Evolutionary conservation across 1,139 yeast genomes (phyloP).

Genomic region (Magnusiomyces suaveolens): DNA sequence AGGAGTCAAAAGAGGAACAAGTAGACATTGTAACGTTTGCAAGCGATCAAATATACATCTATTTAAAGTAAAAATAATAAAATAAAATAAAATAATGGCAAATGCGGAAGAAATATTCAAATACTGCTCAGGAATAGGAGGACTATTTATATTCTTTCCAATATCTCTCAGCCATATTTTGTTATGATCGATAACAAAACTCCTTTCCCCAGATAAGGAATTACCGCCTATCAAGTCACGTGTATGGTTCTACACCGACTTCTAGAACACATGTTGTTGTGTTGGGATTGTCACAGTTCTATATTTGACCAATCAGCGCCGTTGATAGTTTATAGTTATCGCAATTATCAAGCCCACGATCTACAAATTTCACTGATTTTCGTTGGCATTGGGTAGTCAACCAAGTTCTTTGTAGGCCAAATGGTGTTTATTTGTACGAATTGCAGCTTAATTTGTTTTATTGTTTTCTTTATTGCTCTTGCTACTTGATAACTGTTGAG

Average conservation of each 20-base stretch:
- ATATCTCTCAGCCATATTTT: too few relatives aligned
- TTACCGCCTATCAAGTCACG: neutral
- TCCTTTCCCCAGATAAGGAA: neutral
- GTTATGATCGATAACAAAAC: too few relatives aligned
- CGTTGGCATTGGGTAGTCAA: too few relatives aligned
- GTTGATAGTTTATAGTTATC: too few relatives aligned
- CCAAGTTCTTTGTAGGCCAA: too few relatives aligned
- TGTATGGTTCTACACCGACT: neutral
- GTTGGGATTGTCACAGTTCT: neutral
- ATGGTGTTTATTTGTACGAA: too few relatives aligned
- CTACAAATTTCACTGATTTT: too few relatives aligned
- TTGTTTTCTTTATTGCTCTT: too few relatives aligned
- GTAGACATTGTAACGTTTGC: slow-evolving; percentile 13
- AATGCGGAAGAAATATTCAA: neutral
- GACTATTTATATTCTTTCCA: neutral
- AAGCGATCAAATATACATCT: neutral
- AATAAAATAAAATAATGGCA: neutral
- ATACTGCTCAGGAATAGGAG: neutral
- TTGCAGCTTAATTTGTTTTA: too few relatives aligned
- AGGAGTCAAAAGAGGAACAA: neutral
- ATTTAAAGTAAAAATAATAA: neutral
- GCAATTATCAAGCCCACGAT: too few relatives aligned
- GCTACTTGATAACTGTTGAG: too few relatives aligned
- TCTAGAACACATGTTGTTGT: neutral
- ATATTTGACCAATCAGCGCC: neutral